Evolutionary conservation across 139 green algal species (phyloP), one percentile per base, ranked within the genome.

Genomic region (Closterium sp.): DNA sequence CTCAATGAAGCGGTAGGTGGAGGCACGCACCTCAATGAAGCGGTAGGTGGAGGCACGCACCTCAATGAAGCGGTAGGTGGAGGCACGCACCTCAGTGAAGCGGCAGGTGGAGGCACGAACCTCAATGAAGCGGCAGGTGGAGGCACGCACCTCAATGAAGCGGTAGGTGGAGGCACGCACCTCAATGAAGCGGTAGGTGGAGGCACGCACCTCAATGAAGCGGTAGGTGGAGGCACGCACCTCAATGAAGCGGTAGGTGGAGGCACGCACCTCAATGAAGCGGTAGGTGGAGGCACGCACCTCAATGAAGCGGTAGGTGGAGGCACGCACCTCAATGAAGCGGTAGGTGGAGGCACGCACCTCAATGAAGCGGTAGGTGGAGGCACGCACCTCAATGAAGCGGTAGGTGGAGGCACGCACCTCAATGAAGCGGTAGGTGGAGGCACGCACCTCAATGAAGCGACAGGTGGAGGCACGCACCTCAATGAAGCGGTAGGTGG

Each of bases 1-100:
- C 79, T 86, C 79, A 86, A 86, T n/a, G 27, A 86, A 86, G 24
- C 79, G 79, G 79, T 86, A 86, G 79, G 79, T 86, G 79, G 79
- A 86, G 79, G 79, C 24, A n/a, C n/a, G n/a, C n/a, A n/a, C n/a
- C n/a, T n/a, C n/a, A n/a, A n/a, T n/a, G n/a, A n/a, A n/a, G n/a
- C n/a, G n/a, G n/a, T n/a, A n/a, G n/a, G n/a, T n/a, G n/a, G n/a
- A 50, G 38, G 38, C 38, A 11, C 38, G 38, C 6, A 86, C 79
- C 79, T 86, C 79, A 86, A 86, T n/a, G 27, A 86, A 86, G 24
- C 79, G 79, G 79, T 86, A 86, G 79, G 79, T 86, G 79, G 79
- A 86, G 79, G 79, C 24, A n/a, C n/a, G n/a, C n/a, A n/a, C n/a
- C n/a, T n/a, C n/a, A n/a, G n/a, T n/a, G n/a, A n/a, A n/a, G n/a